phyloP scores from a whole-genome alignment of 108 stramenopile genomes.

The Cyclotella sp. region DNA sequence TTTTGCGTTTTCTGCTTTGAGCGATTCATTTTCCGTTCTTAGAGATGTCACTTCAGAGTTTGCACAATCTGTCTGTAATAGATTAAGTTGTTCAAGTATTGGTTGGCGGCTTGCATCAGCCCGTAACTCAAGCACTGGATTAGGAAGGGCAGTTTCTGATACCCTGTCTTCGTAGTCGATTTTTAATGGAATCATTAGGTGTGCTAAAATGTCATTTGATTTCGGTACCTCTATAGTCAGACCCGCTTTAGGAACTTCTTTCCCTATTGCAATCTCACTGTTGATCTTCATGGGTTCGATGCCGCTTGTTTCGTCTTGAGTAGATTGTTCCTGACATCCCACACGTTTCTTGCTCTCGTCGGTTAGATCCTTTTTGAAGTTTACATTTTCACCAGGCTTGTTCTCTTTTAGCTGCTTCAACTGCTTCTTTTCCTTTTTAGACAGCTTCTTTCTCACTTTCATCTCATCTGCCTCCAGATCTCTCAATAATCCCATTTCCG shows the following conservation, averaged over 20 bases:
- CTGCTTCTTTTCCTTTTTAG: background rate
- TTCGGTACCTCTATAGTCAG: background rate
- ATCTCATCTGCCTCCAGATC: background rate
- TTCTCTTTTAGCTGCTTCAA: conserved; percentile 1
- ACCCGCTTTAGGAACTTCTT: background rate
- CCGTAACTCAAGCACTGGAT: background rate
- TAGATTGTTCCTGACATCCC: background rate
- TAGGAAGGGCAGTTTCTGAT: conserved; percentile 35
- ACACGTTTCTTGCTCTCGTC: background rate
- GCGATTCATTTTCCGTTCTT: conserved; percentile 15
- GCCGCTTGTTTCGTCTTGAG: background rate
- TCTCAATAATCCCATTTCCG: background rate
- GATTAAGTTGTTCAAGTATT: background rate
- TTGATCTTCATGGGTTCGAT: background rate
- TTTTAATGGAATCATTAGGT: conserved; percentile 10
- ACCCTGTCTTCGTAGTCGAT: conserved; percentile 41
- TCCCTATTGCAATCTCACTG: background rate
- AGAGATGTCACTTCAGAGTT: conserved; percentile 9
- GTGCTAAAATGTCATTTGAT: background rate
- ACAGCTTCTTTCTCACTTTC: background rate
- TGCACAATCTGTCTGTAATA: background rate
- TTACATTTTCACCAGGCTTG: background rate
- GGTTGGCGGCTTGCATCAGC: background rate
- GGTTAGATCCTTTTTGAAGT: background rate
- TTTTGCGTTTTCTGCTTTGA: conserved; percentile 25